Base-by-base conservation (phyloP, 73 alveolate species). In the Symbiodinium natans region DNA sequence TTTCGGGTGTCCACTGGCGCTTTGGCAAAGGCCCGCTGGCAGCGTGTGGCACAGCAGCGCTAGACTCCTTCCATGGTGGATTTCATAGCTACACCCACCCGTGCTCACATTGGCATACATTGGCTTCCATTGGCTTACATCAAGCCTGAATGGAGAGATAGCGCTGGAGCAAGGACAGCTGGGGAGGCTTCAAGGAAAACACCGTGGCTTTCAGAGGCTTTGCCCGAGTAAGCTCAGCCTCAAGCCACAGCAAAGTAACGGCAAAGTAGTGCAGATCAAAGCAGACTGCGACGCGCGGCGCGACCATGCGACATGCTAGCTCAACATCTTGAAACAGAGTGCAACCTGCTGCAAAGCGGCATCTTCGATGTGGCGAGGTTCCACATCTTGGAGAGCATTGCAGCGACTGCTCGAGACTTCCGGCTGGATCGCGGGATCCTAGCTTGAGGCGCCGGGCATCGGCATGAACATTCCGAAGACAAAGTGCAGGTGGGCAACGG, bases 101-200 rank as follows among this genome's bases (percentile, higher is more conserved):
- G n/a, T 31, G 40, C 73, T 29, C 42, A 25, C 4, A 36, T 21
- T 2, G 23, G 40, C 68, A 17, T 31, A 38, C 19, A 8, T 15
- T 33, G 42, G 13, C 36, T 25, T 68, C 3, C 17, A 29, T n/a
- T 10, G 38, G 17, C n/a, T n/a, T n/a, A n/a, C n/a, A n/a, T 13
- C 19, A 52, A 19, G 71, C 95, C 85, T 88, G 95, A 43, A 88
- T 63, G 38, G 95, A 59, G 46, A 88, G 95, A 63, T 88, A 88
- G 6, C 95, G 95, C 95, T 88, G 95, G 38, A 88, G 52, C 23
- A 88, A 34, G 31, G 95, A 88, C 3, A 88, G 86, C 34, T 88
- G 95, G 27, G 95, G 95, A 63, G 95, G 95, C 86, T 88, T 88
- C 68, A 88, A 54, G 2, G 95, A 82, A 39, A 59, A 88, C 71